Conservation (phyloP, 192 early-diverging fungal species). For the Backusella sp. region DNA sequence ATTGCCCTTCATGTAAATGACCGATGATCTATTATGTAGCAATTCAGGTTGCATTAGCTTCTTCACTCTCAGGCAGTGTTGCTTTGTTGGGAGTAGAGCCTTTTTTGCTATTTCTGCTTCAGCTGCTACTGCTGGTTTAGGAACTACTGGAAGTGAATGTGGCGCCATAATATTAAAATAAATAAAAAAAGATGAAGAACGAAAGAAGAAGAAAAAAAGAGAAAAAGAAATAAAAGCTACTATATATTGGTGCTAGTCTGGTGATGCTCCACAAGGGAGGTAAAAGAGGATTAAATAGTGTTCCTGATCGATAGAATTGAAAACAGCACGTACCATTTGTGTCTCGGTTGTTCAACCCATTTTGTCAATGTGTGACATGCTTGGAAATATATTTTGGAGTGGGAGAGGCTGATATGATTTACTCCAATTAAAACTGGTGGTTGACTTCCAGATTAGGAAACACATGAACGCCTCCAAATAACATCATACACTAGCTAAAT, state of each 20-base stretch:
- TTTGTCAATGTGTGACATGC: constrained; percentile 1
- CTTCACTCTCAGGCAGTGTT: constrained; percentile 37
- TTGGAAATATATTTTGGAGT: neutral
- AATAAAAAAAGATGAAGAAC: neutral
- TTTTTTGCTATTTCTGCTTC: neutral
- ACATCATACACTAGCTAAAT: neutral
- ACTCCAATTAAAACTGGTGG: neutral
- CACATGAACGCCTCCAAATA: neutral
- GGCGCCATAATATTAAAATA: constrained; percentile 16
- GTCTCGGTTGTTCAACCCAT: constrained; percentile 3
- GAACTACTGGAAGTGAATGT: constrained; percentile 5
- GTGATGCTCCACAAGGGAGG: constrained; percentile 5
- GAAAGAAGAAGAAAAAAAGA: neutral
- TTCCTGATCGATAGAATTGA: constrained; percentile 2
- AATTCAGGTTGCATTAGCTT: constrained; percentile 10
- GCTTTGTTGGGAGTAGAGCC: constrained; percentile 22
- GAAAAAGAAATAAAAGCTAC: neutral
- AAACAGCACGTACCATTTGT: neutral
- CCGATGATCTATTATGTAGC: constrained; percentile 2
- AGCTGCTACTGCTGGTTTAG: neutral
- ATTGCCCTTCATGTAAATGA: constrained; percentile 43
- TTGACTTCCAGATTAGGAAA: neutral
- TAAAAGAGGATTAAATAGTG: neutral
- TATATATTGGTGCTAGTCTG: neutral
- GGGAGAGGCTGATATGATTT: neutral